Percentiles rank a stretch among this genome's conserved stretches.
These are phyloP conservation scores for Silene noctiflora DNA, from an alignment of 179 eudicot genomes.

Conservation along the genomic window DNA sequence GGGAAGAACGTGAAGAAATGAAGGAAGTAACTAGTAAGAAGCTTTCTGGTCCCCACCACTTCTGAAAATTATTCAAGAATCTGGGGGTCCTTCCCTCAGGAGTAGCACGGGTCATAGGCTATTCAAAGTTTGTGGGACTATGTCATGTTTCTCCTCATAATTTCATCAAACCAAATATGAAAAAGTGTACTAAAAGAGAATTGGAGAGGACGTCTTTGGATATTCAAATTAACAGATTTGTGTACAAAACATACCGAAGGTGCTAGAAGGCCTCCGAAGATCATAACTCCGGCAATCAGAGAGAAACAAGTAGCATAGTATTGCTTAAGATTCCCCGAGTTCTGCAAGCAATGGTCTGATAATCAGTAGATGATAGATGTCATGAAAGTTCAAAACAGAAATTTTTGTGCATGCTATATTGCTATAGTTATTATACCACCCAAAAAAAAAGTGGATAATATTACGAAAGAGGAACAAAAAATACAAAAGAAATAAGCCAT, in stretches of 20 bases:
- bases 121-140: background rate
- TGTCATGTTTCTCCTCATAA: background rate
- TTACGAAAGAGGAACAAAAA: background rate
- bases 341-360: slow-evolving; percentile 43
- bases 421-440: slow-evolving; percentile 1
- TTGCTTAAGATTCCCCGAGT: slow-evolving; percentile 61
- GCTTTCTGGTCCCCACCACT: no score
- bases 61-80: no score
- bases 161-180: background rate
- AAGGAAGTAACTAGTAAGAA: no score
- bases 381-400: background rate
- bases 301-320: slow-evolving; percentile 84
- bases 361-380: slow-evolving; percentile 3
- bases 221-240: background rate
- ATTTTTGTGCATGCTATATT: background rate
- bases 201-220: background rate
- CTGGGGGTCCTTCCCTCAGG: background rate
- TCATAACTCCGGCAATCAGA: slow-evolving; percentile 69
- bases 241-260: slow-evolving; percentile 58
- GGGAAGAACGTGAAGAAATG: no score
- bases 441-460: background rate
- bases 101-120: background rate
- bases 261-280: slow-evolving; percentile 85
- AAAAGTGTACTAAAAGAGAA: background rate
- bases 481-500: slow-evolving; percentile 6